Conservation (phyloP, 306 rosid species). For the Vachellia collinsii region DNA sequence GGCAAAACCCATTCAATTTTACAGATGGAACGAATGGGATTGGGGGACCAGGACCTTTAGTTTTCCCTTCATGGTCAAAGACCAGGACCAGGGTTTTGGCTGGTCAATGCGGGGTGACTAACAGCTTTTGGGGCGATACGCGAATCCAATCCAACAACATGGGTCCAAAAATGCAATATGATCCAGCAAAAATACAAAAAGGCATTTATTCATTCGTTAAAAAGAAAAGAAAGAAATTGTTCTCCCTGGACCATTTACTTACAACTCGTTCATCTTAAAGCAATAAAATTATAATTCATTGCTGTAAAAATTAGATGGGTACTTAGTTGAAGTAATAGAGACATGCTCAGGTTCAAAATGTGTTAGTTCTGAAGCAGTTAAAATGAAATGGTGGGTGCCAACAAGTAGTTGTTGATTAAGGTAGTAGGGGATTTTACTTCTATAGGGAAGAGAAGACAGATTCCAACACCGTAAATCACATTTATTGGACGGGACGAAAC, state of each 20-base stretch:
- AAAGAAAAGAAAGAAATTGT: neutral
- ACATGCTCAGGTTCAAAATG: no score
- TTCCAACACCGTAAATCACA: no score
- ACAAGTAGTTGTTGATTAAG: no score
- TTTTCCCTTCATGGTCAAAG: neutral
- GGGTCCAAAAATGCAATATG: neutral
- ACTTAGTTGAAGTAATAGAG: no score
- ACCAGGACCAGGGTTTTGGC: neutral
- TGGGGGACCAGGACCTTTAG: neutral
- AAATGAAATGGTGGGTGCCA: no score
- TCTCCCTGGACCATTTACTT: constrained; percentile 16
- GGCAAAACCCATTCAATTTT: neutral
- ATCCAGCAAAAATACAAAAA: constrained; percentile 10
- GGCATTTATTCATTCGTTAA: constrained; percentile 19
- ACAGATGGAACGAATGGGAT: neutral
- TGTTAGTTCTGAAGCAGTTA: no score
- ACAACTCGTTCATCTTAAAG: neutral
- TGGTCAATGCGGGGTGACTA: neutral
- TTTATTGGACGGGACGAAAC: no score
- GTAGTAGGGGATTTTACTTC: no score
- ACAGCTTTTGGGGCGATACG: neutral
- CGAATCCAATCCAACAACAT: constrained; percentile 24
- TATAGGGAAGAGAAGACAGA: no score
- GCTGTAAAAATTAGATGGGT: no score
- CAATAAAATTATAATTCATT: neutral